Evolutionary conservation across 352 stramenopile genomes (phyloP), one percentile per base, ranked within the genome.

Genomic region (Phytophthora syringae): DNA sequence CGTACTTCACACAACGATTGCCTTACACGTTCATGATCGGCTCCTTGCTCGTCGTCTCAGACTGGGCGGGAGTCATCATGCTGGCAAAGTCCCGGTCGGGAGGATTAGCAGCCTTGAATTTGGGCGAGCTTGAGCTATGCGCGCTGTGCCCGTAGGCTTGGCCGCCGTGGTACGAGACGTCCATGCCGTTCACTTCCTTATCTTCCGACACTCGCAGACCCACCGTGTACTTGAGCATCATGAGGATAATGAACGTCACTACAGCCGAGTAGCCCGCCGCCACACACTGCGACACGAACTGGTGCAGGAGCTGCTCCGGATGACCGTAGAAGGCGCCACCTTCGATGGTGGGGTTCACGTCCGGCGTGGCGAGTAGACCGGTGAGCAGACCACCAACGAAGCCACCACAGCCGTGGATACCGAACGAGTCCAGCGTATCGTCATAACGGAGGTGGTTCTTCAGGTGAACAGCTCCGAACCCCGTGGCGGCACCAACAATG

Each of bases 351-450:
- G 78, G 79, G 60, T 86, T 86, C 28, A 84, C 56, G 1, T 85
- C 43, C 11, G 56, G 60, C 2, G 76, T 88, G 7, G 81, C 84
- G 50, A 95, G 91, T 2, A 94, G 65, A 24, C 84, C 86, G 0
- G 83, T 88, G 15, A 92, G 56, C 20, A 94, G 55, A 24, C 78
- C 80, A n/a, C 86, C 86, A 15, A 76, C 71, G 52, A 92, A 84
- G 5, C 86, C 86, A 11, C 65, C 83, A n/a, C 81, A 77, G 49
- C 82, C 83, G 66, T 94, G 84, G 59, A 94, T 84, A 5, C 64
- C 84, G 55, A 93, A 92, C 51, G 78, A 76, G 69, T 94, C 86
- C 16, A 94, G 74, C 5, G 81, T 90, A 54, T 94, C 84, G 55
- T 94, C 86, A 55, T 89, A 91, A 3, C 81, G 79, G 27, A 90